phyloP scores from a whole-genome alignment of 2,329 filamentous ascomycete genomes.

The Aspergillus pseudoglaucus region DNA sequence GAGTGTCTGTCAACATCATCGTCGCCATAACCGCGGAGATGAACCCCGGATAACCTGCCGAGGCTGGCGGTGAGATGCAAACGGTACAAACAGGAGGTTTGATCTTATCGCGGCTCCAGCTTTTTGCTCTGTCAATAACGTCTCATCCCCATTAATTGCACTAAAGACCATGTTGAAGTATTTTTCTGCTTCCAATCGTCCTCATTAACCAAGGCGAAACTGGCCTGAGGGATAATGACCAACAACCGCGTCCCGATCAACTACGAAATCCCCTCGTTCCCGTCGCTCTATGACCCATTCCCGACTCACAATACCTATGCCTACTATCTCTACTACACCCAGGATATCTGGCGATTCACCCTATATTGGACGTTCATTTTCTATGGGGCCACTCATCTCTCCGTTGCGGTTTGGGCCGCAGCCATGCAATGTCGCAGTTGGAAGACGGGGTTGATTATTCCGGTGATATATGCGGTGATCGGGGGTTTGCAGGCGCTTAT shows the following conservation, averaged over 20 bases:
- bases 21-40: conserved; percentile 18
- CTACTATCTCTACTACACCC: conserved; percentile 63
- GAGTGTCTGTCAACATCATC: conserved; percentile 1
- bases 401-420: conserved; percentile 65
- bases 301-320: conserved; percentile 51
- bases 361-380: conserved; percentile 78
- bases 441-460: conserved; percentile 60
- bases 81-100: conserved; percentile 25
- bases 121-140: neutral
- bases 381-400: conserved; percentile 67
- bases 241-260: conserved; percentile 45
- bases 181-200: neutral
- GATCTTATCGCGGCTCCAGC: neutral
- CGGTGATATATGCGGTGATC: conserved; percentile 62
- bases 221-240: conserved; percentile 14
- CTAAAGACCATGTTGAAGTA: conserved; percentile 5
- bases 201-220: conserved; percentile 5
- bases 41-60: conserved; percentile 26
- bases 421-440: conserved; percentile 56
- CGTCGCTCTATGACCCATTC: conserved; percentile 72
- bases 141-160: neutral
- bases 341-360: conserved; percentile 82
- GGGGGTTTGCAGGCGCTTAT: conserved; percentile 71
- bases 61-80: conserved; percentile 22
- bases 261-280: conserved; percentile 68